Percentiles rank a stretch among this genome's conserved stretches.
These are phyloP conservation scores for Arthrobotrys conoides DNA, from an alignment of 2,329 filamentous ascomycete species.

Conservation along the genomic window DNA sequence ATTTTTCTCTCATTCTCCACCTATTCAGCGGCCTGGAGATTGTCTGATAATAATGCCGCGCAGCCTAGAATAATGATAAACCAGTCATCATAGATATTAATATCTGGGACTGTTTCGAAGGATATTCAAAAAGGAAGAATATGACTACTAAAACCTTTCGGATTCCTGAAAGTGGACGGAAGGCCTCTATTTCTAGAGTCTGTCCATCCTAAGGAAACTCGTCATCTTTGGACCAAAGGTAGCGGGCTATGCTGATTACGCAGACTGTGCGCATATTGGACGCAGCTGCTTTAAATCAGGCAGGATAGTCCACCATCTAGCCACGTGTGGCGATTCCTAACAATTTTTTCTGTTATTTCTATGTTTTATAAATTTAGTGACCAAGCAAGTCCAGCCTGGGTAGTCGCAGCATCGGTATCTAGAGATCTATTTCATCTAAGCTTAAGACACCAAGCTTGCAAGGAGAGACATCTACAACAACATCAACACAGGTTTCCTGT, in stretches of 20 bases:
- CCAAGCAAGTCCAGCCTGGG: neutral
- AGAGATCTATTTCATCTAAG: too few species aligned
- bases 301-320: too few species aligned
- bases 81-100: constrained; percentile 6
- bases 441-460: too few species aligned
- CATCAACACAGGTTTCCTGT: neutral
- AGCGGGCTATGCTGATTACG: neutral
- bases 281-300: too few species aligned
- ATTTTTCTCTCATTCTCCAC: neutral
- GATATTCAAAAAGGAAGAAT: neutral
- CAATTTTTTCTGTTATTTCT: neutral
- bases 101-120: neutral
- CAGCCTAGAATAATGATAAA: constrained; percentile 27
- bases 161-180: neutral
- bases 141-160: neutral
- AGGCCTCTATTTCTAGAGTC: neutral
- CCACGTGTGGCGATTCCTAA: neutral
- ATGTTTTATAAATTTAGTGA: too few species aligned
- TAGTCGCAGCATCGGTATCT: too few species aligned
- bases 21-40: neutral
- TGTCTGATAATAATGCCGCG: neutral
- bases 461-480: constrained; percentile 8
- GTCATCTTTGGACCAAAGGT: neutral
- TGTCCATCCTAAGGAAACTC: neutral
- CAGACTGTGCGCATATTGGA: too few species aligned